Evolutionary conservation across 768 basidiomycete genomes (phyloP).

Genomic region (Porpolomopsis calyptriformis): DNA sequence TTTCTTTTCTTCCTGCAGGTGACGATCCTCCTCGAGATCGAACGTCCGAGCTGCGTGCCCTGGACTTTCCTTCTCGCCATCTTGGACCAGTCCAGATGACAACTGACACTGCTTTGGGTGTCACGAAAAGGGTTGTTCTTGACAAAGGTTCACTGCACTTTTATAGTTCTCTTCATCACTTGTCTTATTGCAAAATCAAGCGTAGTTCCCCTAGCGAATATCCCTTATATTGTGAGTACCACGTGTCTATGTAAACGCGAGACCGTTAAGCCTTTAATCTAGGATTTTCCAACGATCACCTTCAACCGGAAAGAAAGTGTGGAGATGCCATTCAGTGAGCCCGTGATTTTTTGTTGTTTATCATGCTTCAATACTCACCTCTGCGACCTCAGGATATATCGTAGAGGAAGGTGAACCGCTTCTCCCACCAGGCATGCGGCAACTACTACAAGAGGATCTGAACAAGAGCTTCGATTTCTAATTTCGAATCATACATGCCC

Average conservation of each 20-base stretch:
- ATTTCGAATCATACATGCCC: too few relatives aligned
- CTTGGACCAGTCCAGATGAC: constrained; percentile 93
- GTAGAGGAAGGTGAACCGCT: constrained; percentile 47
- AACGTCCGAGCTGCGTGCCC: constrained; percentile 73
- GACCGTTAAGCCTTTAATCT: not conserved
- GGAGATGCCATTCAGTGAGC: constrained; percentile 95
- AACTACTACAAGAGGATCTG: constrained; percentile 76
- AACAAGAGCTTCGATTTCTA: constrained; percentile 80
- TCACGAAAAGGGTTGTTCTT: constrained; percentile 72
- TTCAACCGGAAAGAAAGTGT: constrained; percentile 87
- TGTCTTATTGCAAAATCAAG: not conserved
- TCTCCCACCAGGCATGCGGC: constrained; percentile 84
- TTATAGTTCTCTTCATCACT: not conserved
- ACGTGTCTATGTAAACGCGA: not conserved
- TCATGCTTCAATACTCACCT: not conserved
- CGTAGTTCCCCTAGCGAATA: constrained; percentile 52
- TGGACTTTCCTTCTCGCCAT: constrained; percentile 82
- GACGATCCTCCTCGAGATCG: constrained; percentile 95
- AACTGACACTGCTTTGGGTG: constrained; percentile 91
- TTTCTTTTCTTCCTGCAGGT: constrained; percentile 32
- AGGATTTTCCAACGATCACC: constrained; percentile 84
- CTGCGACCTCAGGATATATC: constrained; percentile 34
- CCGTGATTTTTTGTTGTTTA: not conserved
- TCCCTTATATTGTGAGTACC: constrained; percentile 56
- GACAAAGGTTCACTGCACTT: constrained; percentile 43